phyloP scores from a whole-genome alignment of 208 protist genomes.

The Endotrypanum monterogeii region DNA sequence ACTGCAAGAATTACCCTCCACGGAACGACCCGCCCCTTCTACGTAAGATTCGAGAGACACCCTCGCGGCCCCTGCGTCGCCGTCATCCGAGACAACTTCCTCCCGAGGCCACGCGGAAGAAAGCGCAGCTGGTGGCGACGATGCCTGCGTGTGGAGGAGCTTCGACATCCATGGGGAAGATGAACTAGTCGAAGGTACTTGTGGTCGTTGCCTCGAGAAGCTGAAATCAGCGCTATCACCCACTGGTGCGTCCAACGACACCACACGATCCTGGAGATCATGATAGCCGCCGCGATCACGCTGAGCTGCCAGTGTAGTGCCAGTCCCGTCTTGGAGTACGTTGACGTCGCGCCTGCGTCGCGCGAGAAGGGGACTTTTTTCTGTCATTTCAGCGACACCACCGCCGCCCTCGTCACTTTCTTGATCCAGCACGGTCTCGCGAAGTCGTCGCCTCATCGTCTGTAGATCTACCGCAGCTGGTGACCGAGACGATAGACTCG shows the following conservation, averaged over 20 bases:
- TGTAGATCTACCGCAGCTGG: too few relatives aligned
- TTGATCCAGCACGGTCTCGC: too few relatives aligned
- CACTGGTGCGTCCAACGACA: neutral
- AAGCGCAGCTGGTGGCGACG: neutral
- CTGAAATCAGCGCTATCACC: neutral
- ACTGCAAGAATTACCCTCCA: too few relatives aligned
- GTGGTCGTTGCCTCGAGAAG: neutral
- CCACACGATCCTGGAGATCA: neutral
- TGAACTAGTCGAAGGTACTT: neutral
- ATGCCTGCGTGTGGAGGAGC: neutral
- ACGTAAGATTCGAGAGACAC: too few relatives aligned
- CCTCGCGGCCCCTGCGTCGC: too few relatives aligned
- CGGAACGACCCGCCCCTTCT: too few relatives aligned
- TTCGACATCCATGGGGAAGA: neutral
- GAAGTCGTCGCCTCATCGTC: too few relatives aligned
- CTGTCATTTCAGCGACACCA: neutral
- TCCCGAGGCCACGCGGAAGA: too few relatives aligned
- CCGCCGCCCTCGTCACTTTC: neutral
- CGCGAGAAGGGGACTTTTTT: neutral
- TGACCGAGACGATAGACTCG: too few relatives aligned
- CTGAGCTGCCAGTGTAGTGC: constrained; percentile 5
- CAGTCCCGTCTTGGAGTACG: too few relatives aligned
- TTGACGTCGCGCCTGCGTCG: neutral
- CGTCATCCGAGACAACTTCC: too few relatives aligned
- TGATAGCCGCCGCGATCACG: constrained; percentile 11